Conservation (phyloP, 148 eudicot genomes). For the Agrostemma githago region DNA sequence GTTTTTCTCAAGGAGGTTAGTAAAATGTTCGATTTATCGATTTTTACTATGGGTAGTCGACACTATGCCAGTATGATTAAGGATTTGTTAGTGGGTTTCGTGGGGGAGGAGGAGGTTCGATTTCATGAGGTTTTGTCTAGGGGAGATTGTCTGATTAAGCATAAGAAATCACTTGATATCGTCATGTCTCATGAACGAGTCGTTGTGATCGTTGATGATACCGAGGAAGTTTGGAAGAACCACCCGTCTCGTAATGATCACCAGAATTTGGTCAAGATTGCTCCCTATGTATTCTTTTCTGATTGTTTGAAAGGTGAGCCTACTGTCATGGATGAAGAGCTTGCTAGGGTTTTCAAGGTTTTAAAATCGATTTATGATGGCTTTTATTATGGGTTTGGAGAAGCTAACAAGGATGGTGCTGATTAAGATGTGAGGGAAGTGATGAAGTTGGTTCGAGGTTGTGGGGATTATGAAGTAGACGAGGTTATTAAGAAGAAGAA, state of each 20-base stretch:
- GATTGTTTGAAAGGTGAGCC: too few species aligned
- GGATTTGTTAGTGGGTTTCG: neutral
- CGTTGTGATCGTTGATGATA: conserved; percentile 28
- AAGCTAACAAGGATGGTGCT: too few species aligned
- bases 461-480: too few species aligned
- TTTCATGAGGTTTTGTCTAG: conserved; percentile 24
- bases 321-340: conserved; percentile 7
- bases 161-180: conserved; percentile 24
- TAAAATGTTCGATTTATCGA: conserved; percentile 23
- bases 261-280: conserved; percentile 11
- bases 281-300: conserved; percentile 19
- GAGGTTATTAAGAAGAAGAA: too few species aligned
- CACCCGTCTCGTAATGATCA: neutral
- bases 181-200: conserved; percentile 18
- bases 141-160: conserved; percentile 26
- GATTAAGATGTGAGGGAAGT: conserved; percentile 22
- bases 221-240: conserved; percentile 15
- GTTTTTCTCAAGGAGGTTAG: conserved; percentile 16
- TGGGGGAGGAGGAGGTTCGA: conserved; percentile 19
- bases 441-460: too few species aligned
- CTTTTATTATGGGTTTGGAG: conserved; percentile 27
- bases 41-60: conserved; percentile 21
- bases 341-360: conserved; percentile 15
- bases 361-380: conserved; percentile 14
- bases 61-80: too few species aligned